These are phyloP conservation scores for Penicillium sp. DNA, from an alignment of 2,329 filamentous ascomycete species.

Conservation along the genomic window DNA sequence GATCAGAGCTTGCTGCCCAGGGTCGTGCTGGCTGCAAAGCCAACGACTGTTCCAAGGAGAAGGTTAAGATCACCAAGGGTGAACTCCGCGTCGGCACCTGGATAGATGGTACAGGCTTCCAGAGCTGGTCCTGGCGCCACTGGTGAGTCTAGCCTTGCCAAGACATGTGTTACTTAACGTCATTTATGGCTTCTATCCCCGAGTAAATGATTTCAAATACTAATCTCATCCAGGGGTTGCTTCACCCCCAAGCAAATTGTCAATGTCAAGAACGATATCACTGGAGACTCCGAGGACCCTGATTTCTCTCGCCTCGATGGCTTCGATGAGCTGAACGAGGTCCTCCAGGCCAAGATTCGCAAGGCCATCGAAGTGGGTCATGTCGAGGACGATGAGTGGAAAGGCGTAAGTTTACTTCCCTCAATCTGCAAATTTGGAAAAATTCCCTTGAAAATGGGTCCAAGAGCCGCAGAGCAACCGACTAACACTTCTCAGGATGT, in stretches of 20 bases:
- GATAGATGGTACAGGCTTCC: slow-evolving; percentile 61
- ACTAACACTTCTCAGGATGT: slow-evolving; percentile 57
- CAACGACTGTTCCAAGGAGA: slow-evolving; percentile 67
- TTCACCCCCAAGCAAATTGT: slow-evolving; percentile 72
- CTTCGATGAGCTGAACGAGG: slow-evolving; percentile 70
- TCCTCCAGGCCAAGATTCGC: slow-evolving; percentile 70
- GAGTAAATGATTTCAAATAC: not conserved
- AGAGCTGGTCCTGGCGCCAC: slow-evolving; percentile 75
- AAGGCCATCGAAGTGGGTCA: slow-evolving; percentile 72
- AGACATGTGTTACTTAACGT: not conserved
- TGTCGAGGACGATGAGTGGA: slow-evolving; percentile 83
- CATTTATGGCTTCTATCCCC: not conserved
- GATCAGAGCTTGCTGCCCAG: slow-evolving; percentile 66
- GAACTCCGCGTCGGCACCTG: slow-evolving; percentile 74
- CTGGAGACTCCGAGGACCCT: slow-evolving; percentile 40
- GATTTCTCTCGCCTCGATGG: slow-evolving; percentile 73
- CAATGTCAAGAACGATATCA: slow-evolving; percentile 53
- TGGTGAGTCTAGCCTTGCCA: slow-evolving; percentile 62
- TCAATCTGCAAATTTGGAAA: not conserved
- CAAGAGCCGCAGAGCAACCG: not conserved
- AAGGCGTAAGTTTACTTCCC: slow-evolving; percentile 62
- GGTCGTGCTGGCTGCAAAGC: slow-evolving; percentile 73
- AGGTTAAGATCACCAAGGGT: slow-evolving; percentile 72
- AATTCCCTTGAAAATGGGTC: not conserved
- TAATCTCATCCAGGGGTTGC: slow-evolving; percentile 68